Percentiles rank a stretch among this genome's conserved stretches.
Evolutionary conservation across 768 basidiomycete genomes (phyloP).

Genomic region (Pisolithus albus): DNA sequence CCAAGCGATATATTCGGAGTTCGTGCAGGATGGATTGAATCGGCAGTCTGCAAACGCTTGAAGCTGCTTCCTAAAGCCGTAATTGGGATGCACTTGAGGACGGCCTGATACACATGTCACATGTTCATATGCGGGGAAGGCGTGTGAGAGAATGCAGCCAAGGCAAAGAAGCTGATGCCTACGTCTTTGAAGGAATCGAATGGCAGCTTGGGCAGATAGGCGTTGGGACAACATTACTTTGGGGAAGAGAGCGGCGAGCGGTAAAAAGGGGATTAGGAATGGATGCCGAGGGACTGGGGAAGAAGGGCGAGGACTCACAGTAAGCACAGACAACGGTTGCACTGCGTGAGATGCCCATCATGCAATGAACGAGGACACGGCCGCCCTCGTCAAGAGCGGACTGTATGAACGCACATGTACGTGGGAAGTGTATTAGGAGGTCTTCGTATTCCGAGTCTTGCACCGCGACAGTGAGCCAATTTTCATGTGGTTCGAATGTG

Average conservation of each 20-base stretch:
- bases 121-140: neutral
- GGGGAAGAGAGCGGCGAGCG: neutral
- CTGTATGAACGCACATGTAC: conserved; percentile 57
- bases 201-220: conserved; percentile 37
- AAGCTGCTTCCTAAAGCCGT: conserved; percentile 53
- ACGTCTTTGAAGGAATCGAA: conserved; percentile 46
- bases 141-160: conserved; percentile 5
- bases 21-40: conserved; percentile 36
- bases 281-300: neutral
- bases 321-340: conserved; percentile 53
- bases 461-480: conserved; percentile 29
- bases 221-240: conserved; percentile 47
- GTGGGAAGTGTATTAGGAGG: conserved; percentile 58
- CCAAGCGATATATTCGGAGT: conserved; percentile 50
- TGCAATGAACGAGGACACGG: conserved; percentile 62
- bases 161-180: conserved; percentile 10
- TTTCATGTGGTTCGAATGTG: conserved; percentile 33
- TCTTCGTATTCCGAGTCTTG: conserved; percentile 46
- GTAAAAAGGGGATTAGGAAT: neutral
- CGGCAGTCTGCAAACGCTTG: conserved; percentile 46
- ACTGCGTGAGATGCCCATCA: conserved; percentile 69
- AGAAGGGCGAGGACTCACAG: conserved; percentile 29
- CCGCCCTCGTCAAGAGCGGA: conserved; percentile 46
- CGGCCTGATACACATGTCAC: conserved; percentile 25
- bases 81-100: conserved; percentile 34